These are phyloP conservation scores for Alternaria angustiovoidea DNA, from an alignment of 2,329 filamentous ascomycete genomes.

Conservation along the genomic window DNA sequence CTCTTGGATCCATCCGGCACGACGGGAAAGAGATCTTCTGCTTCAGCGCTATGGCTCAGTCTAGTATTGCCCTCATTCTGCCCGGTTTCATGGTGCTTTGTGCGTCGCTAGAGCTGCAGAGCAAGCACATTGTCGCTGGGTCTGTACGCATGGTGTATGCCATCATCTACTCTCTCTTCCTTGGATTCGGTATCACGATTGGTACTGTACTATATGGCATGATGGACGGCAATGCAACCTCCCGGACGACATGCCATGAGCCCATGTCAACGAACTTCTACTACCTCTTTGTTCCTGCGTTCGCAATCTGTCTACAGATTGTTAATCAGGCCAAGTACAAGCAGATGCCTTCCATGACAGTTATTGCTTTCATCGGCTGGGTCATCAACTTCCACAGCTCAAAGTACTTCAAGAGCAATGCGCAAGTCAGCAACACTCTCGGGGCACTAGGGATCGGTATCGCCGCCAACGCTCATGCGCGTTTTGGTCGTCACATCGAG, in stretches of 20 bases:
- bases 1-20: slow-evolving; percentile 56
- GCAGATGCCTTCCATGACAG: slow-evolving; percentile 77
- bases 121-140: slow-evolving; percentile 58
- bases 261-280: slow-evolving; percentile 62
- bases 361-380: slow-evolving; percentile 77
- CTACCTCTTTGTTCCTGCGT: slow-evolving; percentile 77
- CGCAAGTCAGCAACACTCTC: slow-evolving; percentile 79
- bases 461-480: slow-evolving; percentile 79
- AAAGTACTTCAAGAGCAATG: slow-evolving; percentile 71
- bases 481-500: slow-evolving; percentile 67
- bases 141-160: slow-evolving; percentile 62
- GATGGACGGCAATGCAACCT: slow-evolving; percentile 58
- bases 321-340: slow-evolving; percentile 85
- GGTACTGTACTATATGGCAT: slow-evolving; percentile 60
- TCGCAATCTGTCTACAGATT: slow-evolving; percentile 75
- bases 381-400: slow-evolving; percentile 77
- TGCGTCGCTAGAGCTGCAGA: slow-evolving; percentile 59
- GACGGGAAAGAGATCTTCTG: slow-evolving; percentile 57
- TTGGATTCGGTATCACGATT: slow-evolving; percentile 62
- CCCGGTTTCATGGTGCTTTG: slow-evolving; percentile 62
- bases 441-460: slow-evolving; percentile 80
- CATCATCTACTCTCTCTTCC: slow-evolving; percentile 62
- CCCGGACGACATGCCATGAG: slow-evolving; percentile 53
- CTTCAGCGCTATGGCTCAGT: slow-evolving; percentile 61
- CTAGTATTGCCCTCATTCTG: slow-evolving; percentile 59